Percentiles rank a stretch among this genome's conserved stretches.
These are phyloP conservation scores for Castanea mollissima DNA, from an alignment of 306 rosid species.

Conservation along the genomic window DNA sequence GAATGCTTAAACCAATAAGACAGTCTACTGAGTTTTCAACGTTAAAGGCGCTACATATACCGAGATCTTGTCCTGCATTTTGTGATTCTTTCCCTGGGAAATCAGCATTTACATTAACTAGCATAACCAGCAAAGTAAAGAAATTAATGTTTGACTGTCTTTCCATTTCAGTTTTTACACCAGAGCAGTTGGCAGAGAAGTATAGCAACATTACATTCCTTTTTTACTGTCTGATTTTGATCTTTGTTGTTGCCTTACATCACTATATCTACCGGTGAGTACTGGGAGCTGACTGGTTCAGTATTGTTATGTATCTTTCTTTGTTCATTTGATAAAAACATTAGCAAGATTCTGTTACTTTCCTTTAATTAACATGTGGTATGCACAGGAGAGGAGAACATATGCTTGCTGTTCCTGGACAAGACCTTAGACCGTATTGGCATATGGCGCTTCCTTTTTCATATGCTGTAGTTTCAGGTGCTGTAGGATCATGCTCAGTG, in stretches of 20 bases:
- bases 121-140: background rate
- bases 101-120: background rate
- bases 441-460: conserved; percentile 86
- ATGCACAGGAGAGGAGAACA: conserved; percentile 82
- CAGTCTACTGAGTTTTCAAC: no score
- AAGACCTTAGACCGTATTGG: conserved; percentile 88
- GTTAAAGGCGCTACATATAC: no score
- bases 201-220: conserved; percentile 80
- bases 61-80: no score
- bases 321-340: background rate
- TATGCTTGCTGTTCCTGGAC: conserved; percentile 63
- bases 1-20: no score
- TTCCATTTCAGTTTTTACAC: conserved; percentile 81
- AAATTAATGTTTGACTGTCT: conserved; percentile 25
- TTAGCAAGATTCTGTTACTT: background rate
- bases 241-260: conserved; percentile 70
- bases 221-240: conserved; percentile 77
- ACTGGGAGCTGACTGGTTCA: conserved; percentile 11
- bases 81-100: background rate
- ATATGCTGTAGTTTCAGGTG: conserved; percentile 97
- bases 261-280: conserved; percentile 81
- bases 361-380: conserved; percentile 20
- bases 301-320: conserved; percentile 5
- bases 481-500: conserved; percentile 96
- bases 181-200: conserved; percentile 93